Conservation (phyloP, 331 rosid genomes). For the Quercus phellos region DNA sequence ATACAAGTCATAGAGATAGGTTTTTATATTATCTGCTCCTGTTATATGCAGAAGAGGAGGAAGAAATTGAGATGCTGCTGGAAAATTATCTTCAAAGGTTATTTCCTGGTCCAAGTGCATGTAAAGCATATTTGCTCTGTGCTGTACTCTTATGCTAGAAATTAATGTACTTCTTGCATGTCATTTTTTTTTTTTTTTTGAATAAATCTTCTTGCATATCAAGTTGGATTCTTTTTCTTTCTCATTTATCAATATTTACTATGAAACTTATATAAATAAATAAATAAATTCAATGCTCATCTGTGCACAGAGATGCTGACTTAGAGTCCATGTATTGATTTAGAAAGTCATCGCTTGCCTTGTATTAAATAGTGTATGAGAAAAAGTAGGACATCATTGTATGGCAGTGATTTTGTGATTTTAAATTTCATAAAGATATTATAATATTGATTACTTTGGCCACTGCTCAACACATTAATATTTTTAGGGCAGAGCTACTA, state of each 20-base stretch:
- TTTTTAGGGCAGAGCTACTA: not conserved
- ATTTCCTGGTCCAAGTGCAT: conserved; percentile 13
- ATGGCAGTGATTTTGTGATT: not conserved
- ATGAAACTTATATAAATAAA: too few species aligned
- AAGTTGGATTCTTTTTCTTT: not conserved
- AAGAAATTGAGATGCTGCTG: conserved; percentile 99
- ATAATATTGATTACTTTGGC: not conserved
- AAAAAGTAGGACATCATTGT: not conserved
- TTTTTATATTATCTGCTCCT: conserved; percentile 22
- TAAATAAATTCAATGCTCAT: not conserved
- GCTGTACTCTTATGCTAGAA: not conserved
- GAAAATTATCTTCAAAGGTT: conserved; percentile 99
- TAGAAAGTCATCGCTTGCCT: not conserved
- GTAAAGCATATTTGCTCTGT: not conserved
- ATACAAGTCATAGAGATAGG: not conserved
- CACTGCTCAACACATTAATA: not conserved
- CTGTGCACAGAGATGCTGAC: not conserved
- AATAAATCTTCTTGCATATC: not conserved
- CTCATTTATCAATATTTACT: not conserved
- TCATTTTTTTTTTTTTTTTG: not conserved
- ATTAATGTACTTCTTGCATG: not conserved
- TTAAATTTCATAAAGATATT: not conserved
- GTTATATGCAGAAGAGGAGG: conserved; percentile 80
- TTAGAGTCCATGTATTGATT: not conserved
- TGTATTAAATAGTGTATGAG: not conserved